Percentiles rank a stretch among this genome's conserved stretches.
Evolutionary conservation across 495 filamentous ascomycete genomes (phyloP).

Genomic region (Aspergillus wentii): DNA sequence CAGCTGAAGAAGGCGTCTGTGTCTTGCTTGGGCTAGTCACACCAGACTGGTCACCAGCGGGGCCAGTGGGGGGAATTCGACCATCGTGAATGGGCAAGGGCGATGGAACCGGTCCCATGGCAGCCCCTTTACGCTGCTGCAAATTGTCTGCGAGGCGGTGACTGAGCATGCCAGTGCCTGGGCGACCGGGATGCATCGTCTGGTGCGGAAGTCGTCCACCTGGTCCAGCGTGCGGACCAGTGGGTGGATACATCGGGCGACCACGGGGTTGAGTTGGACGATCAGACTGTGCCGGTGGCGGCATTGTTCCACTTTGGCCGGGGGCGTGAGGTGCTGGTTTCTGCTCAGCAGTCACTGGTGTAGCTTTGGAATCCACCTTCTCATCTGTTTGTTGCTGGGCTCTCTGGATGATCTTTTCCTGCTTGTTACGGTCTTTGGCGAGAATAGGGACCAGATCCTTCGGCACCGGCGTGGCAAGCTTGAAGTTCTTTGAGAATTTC

Average conservation of each 20-base stretch:
- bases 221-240: conserved; percentile 36
- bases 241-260: conserved; percentile 43
- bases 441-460: conserved; percentile 90
- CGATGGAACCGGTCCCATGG: conserved; percentile 39
- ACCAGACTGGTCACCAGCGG: conserved; percentile 37
- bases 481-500: conserved; percentile 92
- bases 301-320: conserved; percentile 25
- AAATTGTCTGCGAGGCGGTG: conserved; percentile 52
- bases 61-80: conserved; percentile 45
- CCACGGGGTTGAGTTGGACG: conserved; percentile 37
- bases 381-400: conserved; percentile 61
- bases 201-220: conserved; percentile 37
- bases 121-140: conserved; percentile 50
- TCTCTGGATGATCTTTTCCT: conserved; percentile 86
- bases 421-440: conserved; percentile 89
- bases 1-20: conserved; percentile 46
- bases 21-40: conserved; percentile 41
- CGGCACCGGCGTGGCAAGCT: conserved; percentile 85
- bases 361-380: conserved; percentile 44
- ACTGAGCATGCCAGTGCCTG: conserved; percentile 44
- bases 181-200: conserved; percentile 33
- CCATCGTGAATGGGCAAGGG: conserved; percentile 52
- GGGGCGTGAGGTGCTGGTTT: conserved; percentile 25
- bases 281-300: conserved; percentile 32
- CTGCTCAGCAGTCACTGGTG: conserved; percentile 27